phyloP scores from a whole-genome alignment of 2,329 filamentous ascomycete species.

The Neofusicoccum parvum region DNA sequence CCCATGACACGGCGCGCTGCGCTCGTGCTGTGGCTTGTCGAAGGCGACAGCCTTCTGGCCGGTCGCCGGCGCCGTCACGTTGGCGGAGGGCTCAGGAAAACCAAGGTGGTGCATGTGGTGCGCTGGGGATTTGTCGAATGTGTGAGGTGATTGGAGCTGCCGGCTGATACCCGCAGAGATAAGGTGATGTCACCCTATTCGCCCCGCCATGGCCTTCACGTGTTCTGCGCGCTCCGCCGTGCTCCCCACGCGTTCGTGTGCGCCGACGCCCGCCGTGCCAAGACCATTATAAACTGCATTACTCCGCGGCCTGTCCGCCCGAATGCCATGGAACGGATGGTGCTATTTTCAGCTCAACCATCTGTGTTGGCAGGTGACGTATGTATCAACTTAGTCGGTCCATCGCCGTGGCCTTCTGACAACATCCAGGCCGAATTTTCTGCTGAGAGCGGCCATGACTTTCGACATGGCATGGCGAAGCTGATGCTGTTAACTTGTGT shows the following conservation, averaged over 20 bases:
- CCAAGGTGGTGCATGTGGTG: background rate
- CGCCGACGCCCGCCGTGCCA: background rate
- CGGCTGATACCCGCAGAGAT: background rate
- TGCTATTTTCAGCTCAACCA: background rate
- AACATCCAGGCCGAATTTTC: no score
- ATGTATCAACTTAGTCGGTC: no score
- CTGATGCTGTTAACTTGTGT: no score
- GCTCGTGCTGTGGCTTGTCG: background rate
- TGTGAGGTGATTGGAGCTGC: background rate
- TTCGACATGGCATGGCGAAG: background rate
- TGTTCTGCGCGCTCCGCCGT: background rate
- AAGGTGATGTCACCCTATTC: slow-evolving; percentile 20
- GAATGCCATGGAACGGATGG: background rate
- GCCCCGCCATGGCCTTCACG: background rate
- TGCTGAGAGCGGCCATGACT: background rate
- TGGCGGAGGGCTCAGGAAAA: background rate
- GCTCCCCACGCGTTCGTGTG: background rate
- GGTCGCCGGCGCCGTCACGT: background rate
- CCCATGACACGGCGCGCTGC: background rate
- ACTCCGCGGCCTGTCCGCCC: background rate
- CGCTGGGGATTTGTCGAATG: slow-evolving; percentile 4
- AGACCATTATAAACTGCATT: background rate
- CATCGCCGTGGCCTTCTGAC: no score
- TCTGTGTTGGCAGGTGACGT: background rate
- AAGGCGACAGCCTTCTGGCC: background rate